phyloP scores from a whole-genome alignment of 2,329 filamentous ascomycete genomes.

The Stachybotrys echinatus region DNA sequence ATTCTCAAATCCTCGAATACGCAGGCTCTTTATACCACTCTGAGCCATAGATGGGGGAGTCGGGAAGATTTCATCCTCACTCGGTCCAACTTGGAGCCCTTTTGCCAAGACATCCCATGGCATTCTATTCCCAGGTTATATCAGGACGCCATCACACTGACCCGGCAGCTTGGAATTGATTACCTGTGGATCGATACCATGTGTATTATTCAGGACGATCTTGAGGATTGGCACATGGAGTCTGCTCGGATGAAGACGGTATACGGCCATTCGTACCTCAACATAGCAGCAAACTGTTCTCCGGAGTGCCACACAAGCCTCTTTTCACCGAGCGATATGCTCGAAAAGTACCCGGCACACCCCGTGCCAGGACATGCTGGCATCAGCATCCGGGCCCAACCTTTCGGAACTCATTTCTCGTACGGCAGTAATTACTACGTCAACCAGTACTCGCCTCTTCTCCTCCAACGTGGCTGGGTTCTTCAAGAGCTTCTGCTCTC shows the following conservation, averaged over 20 bases:
- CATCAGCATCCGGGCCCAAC: background rate
- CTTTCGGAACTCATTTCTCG: background rate
- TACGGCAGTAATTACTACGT: background rate
- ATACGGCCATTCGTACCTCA: background rate
- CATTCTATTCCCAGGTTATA: background rate
- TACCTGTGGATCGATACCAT: constrained; percentile 9
- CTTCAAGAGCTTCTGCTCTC: background rate
- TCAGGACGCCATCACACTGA: constrained; percentile 6
- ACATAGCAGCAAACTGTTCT: constrained; percentile 2
- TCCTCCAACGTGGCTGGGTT: constrained; percentile 1
- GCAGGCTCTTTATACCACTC: background rate
- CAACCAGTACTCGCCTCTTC: background rate
- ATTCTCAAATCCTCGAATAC: background rate
- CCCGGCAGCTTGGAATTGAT: constrained; percentile 3
- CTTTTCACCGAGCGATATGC: background rate
- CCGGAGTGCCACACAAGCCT: background rate
- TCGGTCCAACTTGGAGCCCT: background rate
- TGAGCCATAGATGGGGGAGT: background rate
- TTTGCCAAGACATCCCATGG: background rate
- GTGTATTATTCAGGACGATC: constrained; percentile 8
- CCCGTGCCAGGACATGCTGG: background rate
- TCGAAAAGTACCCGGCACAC: background rate
- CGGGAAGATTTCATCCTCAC: background rate
- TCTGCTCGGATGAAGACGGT: background rate
- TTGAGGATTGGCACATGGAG: background rate